Percentiles rank a stretch among this genome's conserved stretches.
Conservation (phyloP, 148 eudicot genomes). For the Rhododendron ferrugineum region DNA sequence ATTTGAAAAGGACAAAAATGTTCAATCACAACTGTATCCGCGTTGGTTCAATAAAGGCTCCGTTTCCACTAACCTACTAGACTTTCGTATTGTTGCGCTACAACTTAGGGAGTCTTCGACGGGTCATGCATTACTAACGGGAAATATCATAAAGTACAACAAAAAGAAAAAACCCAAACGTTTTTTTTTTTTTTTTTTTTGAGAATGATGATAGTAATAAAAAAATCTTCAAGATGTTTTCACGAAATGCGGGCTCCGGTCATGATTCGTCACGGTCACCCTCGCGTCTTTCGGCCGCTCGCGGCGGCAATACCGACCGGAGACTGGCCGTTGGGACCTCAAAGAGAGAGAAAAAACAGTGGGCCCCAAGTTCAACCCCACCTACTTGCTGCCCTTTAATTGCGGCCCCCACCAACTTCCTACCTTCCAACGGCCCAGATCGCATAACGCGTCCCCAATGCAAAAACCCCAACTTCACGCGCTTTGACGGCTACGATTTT, state of each 20-base stretch:
- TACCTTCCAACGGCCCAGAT: slow-evolving; percentile 15
- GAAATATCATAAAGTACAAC: too few relatives aligned
- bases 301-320: neutral
- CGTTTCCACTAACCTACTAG: too few relatives aligned
- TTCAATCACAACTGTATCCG: too few relatives aligned
- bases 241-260: neutral
- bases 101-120: too few relatives aligned
- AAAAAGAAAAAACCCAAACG: too few relatives aligned
- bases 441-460: slow-evolving; percentile 10
- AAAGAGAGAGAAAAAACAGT: neutral
- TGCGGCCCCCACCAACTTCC: neutral
- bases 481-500: slow-evolving; percentile 29
- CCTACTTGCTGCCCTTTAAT: neutral
- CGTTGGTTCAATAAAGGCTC: too few relatives aligned
- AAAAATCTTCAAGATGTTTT: neutral
- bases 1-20: too few relatives aligned
- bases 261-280: neutral
- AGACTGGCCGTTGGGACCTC: neutral
- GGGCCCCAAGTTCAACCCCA: neutral
- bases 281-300: neutral
- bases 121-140: too few relatives aligned
- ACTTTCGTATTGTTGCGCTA: too few relatives aligned
- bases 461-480: neutral
- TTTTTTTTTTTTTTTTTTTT: too few relatives aligned
- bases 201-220: neutral